Base-by-base conservation (phyloP, 345 rosid genomes). In the Aegle marmelos region DNA sequence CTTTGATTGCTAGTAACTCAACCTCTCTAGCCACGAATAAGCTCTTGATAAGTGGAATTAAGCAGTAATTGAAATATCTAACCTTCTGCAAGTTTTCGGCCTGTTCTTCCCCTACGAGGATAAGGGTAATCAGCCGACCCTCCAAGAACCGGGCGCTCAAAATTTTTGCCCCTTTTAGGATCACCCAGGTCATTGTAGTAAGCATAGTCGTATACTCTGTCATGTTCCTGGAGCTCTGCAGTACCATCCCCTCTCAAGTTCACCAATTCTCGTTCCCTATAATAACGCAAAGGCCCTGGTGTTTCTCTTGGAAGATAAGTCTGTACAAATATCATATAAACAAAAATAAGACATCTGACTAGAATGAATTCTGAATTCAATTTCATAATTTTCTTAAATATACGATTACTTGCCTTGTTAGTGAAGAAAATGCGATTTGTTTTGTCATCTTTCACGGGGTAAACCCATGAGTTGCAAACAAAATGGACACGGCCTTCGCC, bases 61-160 rank as follows among this genome's bases (percentile, higher is more conserved):
- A 37, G 24, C 60, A 39, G 27, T 60, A 39, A 37, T 25, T 70
- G 9, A 28, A 64, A 36, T n/a, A 0, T 8, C 75, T 33, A 8
- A 88, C 93, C 91, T 83, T 82, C 39, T 50, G 77, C 59, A 9
- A 90, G 90, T 45, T 88, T 70, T 31, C 98, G 77, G 62, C 97
- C 92, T 37, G 98, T 94, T 85, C 96, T 83, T 64, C 89, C 90
- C 66, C 97, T 87, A n/a, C 98, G 94, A 68, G 98, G 98, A 79
- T 94, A 94, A 64, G 98, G 98, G 77, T 84, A 80, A 79, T 89
- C 82, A 3, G 72, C 19, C 16, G 94, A 83, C 3, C 98, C 98
- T 31, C 98, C 98, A 39, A 94, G 97, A 69, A 90, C 87, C 11
- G 96, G 97, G 17, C 97, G 89, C 10, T 83, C 89, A 68, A 90